Percentiles rank a stretch among this genome's conserved stretches.
Evolutionary conservation across 371 early-diverging fungal genomes (phyloP).

Genomic region (Mortierella sp.): DNA sequence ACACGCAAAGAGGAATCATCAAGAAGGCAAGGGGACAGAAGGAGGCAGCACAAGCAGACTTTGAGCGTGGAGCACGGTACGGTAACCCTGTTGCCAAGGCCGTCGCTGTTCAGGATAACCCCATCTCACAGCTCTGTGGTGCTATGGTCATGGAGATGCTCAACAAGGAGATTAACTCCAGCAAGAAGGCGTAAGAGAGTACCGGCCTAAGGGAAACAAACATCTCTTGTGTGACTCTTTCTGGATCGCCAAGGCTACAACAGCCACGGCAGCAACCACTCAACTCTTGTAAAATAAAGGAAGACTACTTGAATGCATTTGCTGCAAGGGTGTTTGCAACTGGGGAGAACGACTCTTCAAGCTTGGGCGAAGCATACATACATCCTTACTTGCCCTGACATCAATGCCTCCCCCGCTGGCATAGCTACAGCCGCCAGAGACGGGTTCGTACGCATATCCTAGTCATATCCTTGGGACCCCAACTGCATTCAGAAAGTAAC

Average conservation of each 20-base stretch:
- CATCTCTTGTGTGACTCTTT: too few species aligned
- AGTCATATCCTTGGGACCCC: too few species aligned
- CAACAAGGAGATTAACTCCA: slow-evolving; percentile 60
- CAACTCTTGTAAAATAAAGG: slow-evolving; percentile 1
- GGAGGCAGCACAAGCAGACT: slow-evolving; percentile 78
- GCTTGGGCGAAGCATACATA: too few species aligned
- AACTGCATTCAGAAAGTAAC: too few species aligned
- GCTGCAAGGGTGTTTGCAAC: not conserved
- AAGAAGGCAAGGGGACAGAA: slow-evolving; percentile 74
- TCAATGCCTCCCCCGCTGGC: too few species aligned
- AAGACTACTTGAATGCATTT: not conserved
- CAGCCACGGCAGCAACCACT: too few species aligned
- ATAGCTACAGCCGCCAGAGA: too few species aligned
- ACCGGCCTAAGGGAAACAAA: too few species aligned
- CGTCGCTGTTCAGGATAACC: slow-evolving; percentile 85
- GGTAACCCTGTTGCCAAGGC: slow-evolving; percentile 89
- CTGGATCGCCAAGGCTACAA: too few species aligned
- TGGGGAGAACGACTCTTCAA: not conserved
- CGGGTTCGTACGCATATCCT: too few species aligned
- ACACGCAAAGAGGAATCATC: slow-evolving; percentile 88
- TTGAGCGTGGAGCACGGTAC: slow-evolving; percentile 82
- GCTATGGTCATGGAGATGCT: slow-evolving; percentile 82
- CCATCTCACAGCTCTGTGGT: slow-evolving; percentile 92
- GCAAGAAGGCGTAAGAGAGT: slow-evolving; percentile 13
- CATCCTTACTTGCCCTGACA: too few species aligned